Percentiles rank a stretch among this genome's conserved stretches.
phyloP scores from a whole-genome alignment of 257 asterid species.

The Ehretia macrophylla region DNA sequence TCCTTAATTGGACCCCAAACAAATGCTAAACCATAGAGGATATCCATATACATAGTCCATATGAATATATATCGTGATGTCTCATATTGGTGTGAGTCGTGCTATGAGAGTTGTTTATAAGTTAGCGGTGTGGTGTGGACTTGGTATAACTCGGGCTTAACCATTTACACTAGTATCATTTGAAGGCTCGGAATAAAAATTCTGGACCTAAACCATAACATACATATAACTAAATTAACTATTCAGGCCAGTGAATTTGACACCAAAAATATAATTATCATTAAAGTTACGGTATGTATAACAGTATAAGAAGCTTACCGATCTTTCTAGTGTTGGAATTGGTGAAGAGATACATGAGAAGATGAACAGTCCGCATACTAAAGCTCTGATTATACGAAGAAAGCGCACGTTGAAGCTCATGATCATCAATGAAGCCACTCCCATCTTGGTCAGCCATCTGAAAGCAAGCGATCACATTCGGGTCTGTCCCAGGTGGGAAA shows the following conservation, averaged over 20 bases:
- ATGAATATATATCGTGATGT: no score
- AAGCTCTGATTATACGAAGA: slow-evolving; percentile 75
- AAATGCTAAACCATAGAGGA: background rate
- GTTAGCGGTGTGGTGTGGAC: no score
- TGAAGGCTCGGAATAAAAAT: no score
- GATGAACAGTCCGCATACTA: slow-evolving; percentile 84
- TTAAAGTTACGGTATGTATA: no score
- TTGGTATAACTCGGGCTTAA: no score
- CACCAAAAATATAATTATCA: no score
- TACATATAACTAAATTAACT: no score
- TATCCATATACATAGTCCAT: background rate
- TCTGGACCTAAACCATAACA: no score
- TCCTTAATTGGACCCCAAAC: background rate
- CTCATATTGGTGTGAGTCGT: no score
- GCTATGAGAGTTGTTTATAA: no score
- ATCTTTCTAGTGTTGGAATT: slow-evolving; percentile 68
- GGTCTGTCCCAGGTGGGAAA: slow-evolving; percentile 93
- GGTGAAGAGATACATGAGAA: slow-evolving; percentile 85
- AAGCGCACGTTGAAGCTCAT: slow-evolving; percentile 81
- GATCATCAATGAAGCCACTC: slow-evolving; percentile 89
- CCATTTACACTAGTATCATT: no score
- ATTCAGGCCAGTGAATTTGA: no score
- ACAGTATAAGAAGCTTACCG: slow-evolving; percentile 34
- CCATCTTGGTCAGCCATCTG: slow-evolving; percentile 90
- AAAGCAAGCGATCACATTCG: slow-evolving; percentile 63